Base-by-base conservation (phyloP, 1,139 yeast species). In the Pichia sp. region DNA sequence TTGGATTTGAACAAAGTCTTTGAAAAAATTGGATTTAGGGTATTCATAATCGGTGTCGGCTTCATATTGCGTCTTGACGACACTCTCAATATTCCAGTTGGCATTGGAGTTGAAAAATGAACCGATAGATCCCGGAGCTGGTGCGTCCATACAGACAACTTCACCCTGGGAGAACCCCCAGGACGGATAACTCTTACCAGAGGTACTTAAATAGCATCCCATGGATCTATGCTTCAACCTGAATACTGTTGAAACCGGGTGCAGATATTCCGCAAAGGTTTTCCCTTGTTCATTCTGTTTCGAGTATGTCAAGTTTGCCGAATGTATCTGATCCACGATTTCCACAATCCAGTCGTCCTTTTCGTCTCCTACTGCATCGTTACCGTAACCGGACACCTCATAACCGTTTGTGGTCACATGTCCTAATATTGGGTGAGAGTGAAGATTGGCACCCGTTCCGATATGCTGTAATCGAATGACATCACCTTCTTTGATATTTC, bases 151-250 rank as follows among this genome's bases (percentile, higher is more conserved):
- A 61, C 94, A 84, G 6, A 80, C 77, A 36, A 84, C 85, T 62
- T 84, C 94, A 28, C 88, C 87, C 63, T 84, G 94, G 50, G 77
- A 79, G 62, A 77, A 84, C 1, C 94, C 94, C 94, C 94, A 84
- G 1, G 81, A 66, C 3, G 94, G 94, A 55, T 79, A 81, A 1
- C 85, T 64, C 44, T 69, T 64, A 6, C 92, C 92, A 0, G 88
- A 79, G 0, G 88, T 80, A 5, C 87, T 81, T 52, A 84, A 66
- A 57, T 83, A 84, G 57, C 94, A 84, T 3, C 88, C 90, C 42
- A 83, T 58, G 0, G 61, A 72, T 47, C 73, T 74, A 58, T 83
- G 85, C 51, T 67, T 73, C 44, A 84, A 62, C 57, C 88, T 71
- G 59, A 83, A 81, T 48, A 77, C 75, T 2, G 92, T 81, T 1